Evolutionary conservation across 495 filamentous ascomycete genomes (phyloP), one percentile per base, ranked within the genome.

Genomic region (Corynascus novoguineensis): DNA sequence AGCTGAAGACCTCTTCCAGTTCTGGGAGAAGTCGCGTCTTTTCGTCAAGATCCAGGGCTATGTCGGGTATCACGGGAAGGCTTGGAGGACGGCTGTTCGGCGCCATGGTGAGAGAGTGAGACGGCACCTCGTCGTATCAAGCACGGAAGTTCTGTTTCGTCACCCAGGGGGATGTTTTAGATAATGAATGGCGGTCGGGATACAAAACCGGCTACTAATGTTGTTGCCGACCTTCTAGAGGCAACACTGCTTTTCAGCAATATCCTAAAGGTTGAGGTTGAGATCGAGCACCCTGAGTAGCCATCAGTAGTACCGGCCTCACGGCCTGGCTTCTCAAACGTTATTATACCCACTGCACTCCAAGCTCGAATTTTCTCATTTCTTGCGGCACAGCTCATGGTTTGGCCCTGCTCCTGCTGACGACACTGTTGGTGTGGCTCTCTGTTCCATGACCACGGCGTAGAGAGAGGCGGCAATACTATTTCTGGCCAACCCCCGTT

Each of bases 61-160:
- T 29, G 41, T 55, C 52, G 0, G 58, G 58, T 21, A 60, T 60
- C 21, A 21, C 50, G 21, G 58, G 58, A 3, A 60, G 52, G 22
- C 46, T 51, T 28, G 52, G 58, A 6, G 58, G 27, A 21, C 52
- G 42, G 28, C 28, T 55, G 38, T 11, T 49, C 35, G 52, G 45
- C 32, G 58, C 56, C 56, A 52, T 53, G 28, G 29, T 45, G 25
- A 9, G 1, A 21, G 37, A 7, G 29, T 31, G 29, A 10, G 29
- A 31, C 10, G 29, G 29, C 10, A 5, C 29, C n/a, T 41, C n/a
- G n/a, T n/a, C n/a, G n/a, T n/a, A n/a, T n/a, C n/a, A n/a, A n/a
- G n/a, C n/a, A n/a, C n/a, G n/a, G n/a, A n/a, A n/a, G n/a, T n/a
- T n/a, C n/a, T n/a, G n/a, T n/a, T n/a, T n/a, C n/a, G n/a, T n/a